A percentile compares a stretch with the other conserved stretches of the same genome.
phyloP scores from a whole-genome alignment of 1,284 basidiomycete species.

The Tremellales sp. region DNA sequence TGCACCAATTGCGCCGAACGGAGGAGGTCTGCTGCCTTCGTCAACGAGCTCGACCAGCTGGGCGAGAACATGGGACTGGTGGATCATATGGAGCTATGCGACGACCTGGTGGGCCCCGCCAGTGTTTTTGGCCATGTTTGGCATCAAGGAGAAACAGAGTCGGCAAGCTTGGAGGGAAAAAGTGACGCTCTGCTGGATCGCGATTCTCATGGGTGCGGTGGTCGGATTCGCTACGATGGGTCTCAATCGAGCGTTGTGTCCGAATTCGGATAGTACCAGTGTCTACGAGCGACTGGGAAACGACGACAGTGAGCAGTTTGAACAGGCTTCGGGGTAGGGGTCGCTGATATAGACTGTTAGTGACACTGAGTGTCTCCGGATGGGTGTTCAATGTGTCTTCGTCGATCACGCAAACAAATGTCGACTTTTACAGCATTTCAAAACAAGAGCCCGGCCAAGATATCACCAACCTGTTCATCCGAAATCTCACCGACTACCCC shows the following conservation, averaged over 20 bases:
- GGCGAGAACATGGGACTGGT: conserved; percentile 59
- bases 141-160: conserved; percentile 71
- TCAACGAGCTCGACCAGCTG: conserved; percentile 37
- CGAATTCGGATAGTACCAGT: conserved; percentile 47
- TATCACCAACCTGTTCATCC: conserved; percentile 78
- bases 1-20: conserved; percentile 43
- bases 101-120: conserved; percentile 90
- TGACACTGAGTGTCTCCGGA: conserved; percentile 74
- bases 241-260: conserved; percentile 87
- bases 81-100: conserved; percentile 74
- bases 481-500: conserved; percentile 61
- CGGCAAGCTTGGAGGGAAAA: conserved; percentile 98
- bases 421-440: conserved; percentile 62
- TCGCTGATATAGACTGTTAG: conserved; percentile 32
- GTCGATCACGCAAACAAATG: conserved; percentile 53
- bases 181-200: conserved; percentile 85
- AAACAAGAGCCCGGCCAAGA: conserved; percentile 69
- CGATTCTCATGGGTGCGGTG: conserved; percentile 67
- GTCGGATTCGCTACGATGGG: conserved; percentile 95
- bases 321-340: neutral
- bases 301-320: conserved; percentile 31
- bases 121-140: conserved; percentile 64
- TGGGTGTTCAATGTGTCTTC: conserved; percentile 72
- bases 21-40: conserved; percentile 25
- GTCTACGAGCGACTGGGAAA: conserved; percentile 35